Evolutionary conservation across 2,329 filamentous ascomycete genomes (phyloP).

Genomic region (Zymoseptoria ardabiliae): DNA sequence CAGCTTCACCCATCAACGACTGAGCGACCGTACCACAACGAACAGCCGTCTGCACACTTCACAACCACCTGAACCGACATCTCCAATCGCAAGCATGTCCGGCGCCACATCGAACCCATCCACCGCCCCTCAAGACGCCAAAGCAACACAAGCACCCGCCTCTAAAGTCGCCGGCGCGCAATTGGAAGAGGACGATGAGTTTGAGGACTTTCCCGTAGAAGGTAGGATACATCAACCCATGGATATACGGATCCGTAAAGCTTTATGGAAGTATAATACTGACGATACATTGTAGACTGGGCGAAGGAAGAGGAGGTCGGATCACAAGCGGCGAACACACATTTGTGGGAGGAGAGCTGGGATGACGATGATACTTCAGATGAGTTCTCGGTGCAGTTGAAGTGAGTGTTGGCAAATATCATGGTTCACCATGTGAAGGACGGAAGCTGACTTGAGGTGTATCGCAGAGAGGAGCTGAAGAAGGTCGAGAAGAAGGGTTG

Average conservation of each 20-base stretch:
- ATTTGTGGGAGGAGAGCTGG: slow-evolving; percentile 99
- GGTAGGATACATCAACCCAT: slow-evolving; percentile 45
- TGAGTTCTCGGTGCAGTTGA: slow-evolving; percentile 90
- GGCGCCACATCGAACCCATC: background rate
- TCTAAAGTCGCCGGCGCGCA: slow-evolving; percentile 42
- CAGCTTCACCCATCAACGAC: background rate
- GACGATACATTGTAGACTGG: slow-evolving; percentile 60
- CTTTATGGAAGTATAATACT: background rate
- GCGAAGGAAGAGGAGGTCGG: slow-evolving; percentile 74
- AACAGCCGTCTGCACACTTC: background rate
- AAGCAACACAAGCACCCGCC: slow-evolving; percentile 52
- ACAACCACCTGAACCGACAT: background rate
- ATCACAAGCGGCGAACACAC: slow-evolving; percentile 54
- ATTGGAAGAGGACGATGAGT: slow-evolving; percentile 96
- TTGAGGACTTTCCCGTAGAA: slow-evolving; percentile 96
- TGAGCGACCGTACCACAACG: background rate
- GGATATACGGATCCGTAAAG: background rate
- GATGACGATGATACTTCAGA: slow-evolving; percentile 96
- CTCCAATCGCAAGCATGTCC: background rate
- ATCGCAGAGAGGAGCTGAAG: slow-evolving; percentile 74
- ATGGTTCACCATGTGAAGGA: too few species aligned
- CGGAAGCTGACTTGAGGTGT: background rate
- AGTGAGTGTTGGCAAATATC: slow-evolving; percentile 60
- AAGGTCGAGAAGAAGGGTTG: slow-evolving; percentile 64
- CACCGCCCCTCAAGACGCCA: background rate